Base-by-base conservation (phyloP, 257 asterid species). In the Nicotiana knightiana region DNA sequence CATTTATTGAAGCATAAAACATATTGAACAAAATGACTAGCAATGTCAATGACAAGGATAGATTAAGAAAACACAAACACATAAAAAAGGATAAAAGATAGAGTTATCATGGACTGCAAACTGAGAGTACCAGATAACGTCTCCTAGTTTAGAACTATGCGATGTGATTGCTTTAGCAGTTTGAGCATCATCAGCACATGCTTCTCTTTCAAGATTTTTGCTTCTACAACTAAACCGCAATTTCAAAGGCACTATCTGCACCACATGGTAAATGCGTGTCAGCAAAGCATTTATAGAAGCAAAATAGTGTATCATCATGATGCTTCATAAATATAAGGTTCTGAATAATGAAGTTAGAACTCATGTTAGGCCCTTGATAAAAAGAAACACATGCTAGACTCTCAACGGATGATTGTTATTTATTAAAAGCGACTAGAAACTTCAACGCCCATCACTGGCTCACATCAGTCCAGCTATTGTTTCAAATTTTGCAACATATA, bases 161-260 rank as follows among this genome's bases (percentile, higher is more conserved):
- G 76, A 55, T 80, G 80, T 79, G 51, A 77, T 87, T 81, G 92
- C 70, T 77, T 84, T 84, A 21, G 81, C 89, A 80, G 83, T 37
- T 70, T 78, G 83, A 81, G 85, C 43, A 71, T 82, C 90, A 84
- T 81, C 82, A 65, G 76, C 82, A 75, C 71, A 87, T 67, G 86
- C 84, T 35, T 86, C 84, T 82, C 76, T 78, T 65, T 71, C 90
- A 86, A 64, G 57, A 82, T 84, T 82, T 65, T 70, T 85, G 48
- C 86, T 82, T 90, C 85, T 90, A 91, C 97, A 86, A 92, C 89
- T 91, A 53, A 95, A 91, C 82, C 80, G 86, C 88, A 95, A 84
- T 83, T 92, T 91, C 73, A 89, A 87, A 63, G 97, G 99, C 81
- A 85, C 89, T 35, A 80, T 80, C 98, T 94, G 97, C 81, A 64